Evolutionary conservation across 169 alveolate species (phyloP).

Genomic region (Plasmodium vinckei): DNA sequence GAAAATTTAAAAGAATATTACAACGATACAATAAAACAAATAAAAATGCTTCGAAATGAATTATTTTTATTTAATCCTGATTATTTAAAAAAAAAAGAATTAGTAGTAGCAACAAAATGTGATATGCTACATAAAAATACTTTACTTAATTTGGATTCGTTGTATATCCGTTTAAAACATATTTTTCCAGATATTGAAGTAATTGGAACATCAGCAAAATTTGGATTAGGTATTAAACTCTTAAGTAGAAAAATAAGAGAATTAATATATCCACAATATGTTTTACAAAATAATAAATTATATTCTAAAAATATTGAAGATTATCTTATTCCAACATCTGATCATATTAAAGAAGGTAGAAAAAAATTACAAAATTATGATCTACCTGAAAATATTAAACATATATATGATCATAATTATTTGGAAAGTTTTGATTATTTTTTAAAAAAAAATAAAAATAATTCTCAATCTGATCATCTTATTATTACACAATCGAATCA

Average conservation of each 20-base stretch:
- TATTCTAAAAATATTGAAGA: conserved; percentile 63
- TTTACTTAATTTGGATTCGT: conserved; percentile 83
- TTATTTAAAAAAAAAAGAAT: conserved; percentile 66
- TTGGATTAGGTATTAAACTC: conserved; percentile 84
- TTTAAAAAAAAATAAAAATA: conserved; percentile 35
- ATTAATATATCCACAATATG: conserved; percentile 58
- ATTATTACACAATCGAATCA: too few species aligned
- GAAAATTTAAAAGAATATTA: conserved; percentile 44
- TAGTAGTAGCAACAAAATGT: conserved; percentile 86
- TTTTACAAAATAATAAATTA: conserved; percentile 48
- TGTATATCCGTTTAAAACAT: conserved; percentile 79
- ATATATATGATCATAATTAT: conserved; percentile 66
- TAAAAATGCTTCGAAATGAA: conserved; percentile 70
- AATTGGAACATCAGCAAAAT: conserved; percentile 87
- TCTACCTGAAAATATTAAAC: conserved; percentile 56
- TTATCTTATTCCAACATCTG: conserved; percentile 59
- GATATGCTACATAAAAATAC: conserved; percentile 86
- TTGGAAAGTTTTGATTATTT: conserved; percentile 67
- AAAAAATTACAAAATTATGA: conserved; percentile 56
- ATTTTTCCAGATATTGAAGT: conserved; percentile 81
- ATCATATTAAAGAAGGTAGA: conserved; percentile 39
- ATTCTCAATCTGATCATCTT: background rate
- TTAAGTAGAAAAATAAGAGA: conserved; percentile 68
- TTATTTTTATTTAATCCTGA: conserved; percentile 68
- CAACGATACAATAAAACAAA: conserved; percentile 70